Evolutionary conservation across 2,329 filamentous ascomycete genomes (phyloP).

Genomic region (Fusarium duplospermum): DNA sequence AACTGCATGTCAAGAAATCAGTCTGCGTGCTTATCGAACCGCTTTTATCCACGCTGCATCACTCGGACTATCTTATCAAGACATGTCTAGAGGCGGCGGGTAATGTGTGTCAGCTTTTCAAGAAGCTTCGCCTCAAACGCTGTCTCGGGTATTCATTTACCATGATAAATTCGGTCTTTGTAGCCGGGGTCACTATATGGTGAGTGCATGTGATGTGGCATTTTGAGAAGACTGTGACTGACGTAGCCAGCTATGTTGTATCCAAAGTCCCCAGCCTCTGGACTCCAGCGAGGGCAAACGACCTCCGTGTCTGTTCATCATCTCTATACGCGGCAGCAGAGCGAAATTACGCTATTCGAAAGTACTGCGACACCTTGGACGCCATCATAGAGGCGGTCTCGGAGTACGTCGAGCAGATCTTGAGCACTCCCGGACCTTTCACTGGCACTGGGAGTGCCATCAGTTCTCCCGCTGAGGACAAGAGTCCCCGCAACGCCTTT

Average conservation of each 20-base stretch:
- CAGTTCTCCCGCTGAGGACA: neutral
- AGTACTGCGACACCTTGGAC: neutral
- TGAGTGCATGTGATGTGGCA: neutral
- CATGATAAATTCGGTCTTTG: neutral
- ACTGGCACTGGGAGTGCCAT: neutral
- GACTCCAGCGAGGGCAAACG: neutral
- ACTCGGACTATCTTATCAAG: neutral
- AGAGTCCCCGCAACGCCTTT: neutral
- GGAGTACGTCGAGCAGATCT: neutral
- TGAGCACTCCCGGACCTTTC: neutral
- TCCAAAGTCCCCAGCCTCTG: neutral
- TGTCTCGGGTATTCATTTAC: neutral
- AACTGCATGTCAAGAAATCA: neutral
- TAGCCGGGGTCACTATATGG: neutral
- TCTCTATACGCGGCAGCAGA: neutral
- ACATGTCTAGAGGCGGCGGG: neutral
- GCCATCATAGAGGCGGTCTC: neutral
- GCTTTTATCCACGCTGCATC: neutral
- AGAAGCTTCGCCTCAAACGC: neutral
- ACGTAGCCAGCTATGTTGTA: neutral
- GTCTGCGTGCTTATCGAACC: neutral
- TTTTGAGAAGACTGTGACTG: accelerated
- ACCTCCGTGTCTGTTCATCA: neutral
- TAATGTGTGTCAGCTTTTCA: neutral
- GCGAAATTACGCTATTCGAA: neutral